phyloP scores from a whole-genome alignment of 805 yeast genomes.

The Nakazawaea sp. region DNA sequence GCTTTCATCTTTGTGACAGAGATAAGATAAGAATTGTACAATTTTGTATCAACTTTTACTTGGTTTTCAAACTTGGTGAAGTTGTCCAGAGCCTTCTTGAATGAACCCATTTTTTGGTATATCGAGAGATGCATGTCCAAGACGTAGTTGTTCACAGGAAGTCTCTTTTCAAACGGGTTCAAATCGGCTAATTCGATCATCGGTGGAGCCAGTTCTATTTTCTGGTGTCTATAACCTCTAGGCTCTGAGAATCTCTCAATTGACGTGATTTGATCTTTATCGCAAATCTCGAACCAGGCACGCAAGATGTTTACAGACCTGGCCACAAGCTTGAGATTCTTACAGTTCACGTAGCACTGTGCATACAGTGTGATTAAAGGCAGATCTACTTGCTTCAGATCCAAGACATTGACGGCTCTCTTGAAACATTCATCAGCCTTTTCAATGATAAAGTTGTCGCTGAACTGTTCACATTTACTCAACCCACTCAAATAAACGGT shows the following conservation, averaged over 20 bases:
- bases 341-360: slow-evolving; percentile 3
- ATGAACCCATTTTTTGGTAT: slow-evolving; percentile 5
- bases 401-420: neutral
- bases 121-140: slow-evolving; percentile 1
- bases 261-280: slow-evolving; percentile 4
- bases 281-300: slow-evolving; percentile 9
- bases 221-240: neutral
- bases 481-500: slow-evolving; percentile 7
- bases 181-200: slow-evolving; percentile 1
- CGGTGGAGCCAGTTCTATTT: neutral
- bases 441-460: slow-evolving; percentile 1
- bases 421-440: slow-evolving; percentile 4
- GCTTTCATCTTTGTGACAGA: neutral
- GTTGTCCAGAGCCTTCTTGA: slow-evolving; percentile 1
- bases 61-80: neutral
- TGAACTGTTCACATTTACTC: neutral
- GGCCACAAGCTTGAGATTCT: slow-evolving; percentile 4
- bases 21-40: slow-evolving; percentile 4
- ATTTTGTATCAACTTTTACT: slow-evolving; percentile 3
- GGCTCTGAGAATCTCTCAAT: slow-evolving; percentile 6
- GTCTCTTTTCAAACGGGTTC: slow-evolving; percentile 5
- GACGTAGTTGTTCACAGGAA: slow-evolving; percentile 2
- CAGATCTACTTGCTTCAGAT: slow-evolving; percentile 1
- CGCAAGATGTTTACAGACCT: slow-evolving; percentile 5
- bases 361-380: slow-evolving; percentile 3